phyloP scores from a whole-genome alignment of 2,329 filamentous ascomycete genomes.

The Metarhizium guizhouense region DNA sequence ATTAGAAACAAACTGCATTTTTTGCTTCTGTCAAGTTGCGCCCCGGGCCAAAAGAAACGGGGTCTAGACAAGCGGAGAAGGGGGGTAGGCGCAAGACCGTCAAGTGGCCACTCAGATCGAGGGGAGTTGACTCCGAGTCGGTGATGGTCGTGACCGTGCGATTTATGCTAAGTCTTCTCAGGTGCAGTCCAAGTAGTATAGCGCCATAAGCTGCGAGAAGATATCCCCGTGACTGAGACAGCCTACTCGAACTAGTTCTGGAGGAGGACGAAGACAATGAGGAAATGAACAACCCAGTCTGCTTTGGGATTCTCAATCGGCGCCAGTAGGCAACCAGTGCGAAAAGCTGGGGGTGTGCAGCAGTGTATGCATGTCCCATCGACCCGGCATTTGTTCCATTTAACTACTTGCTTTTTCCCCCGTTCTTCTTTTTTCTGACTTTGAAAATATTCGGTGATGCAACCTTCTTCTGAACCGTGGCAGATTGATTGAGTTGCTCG shows the following conservation, averaged over 20 bases:
- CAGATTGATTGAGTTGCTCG: not conserved
- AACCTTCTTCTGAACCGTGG: not conserved
- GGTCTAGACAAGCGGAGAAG: not conserved
- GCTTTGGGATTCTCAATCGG: too few relatives aligned
- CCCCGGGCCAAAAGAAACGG: not conserved
- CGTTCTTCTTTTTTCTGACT: not conserved
- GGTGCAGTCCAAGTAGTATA: not conserved
- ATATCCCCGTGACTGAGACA: not conserved
- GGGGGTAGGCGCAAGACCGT: not conserved
- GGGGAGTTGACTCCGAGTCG: not conserved
- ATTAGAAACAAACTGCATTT: not conserved
- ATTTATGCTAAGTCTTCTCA: not conserved
- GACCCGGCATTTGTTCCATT: not conserved
- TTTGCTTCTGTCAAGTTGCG: not conserved
- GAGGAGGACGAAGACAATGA: not conserved
- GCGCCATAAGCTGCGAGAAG: not conserved
- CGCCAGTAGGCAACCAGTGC: too few relatives aligned
- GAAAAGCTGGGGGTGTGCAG: not conserved
- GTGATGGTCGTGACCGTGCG: not conserved
- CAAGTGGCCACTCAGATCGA: not conserved
- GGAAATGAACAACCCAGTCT: too few relatives aligned
- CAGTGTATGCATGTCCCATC: not conserved
- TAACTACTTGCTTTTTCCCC: not conserved
- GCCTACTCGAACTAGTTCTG: not conserved
- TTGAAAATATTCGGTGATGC: not conserved